Evolutionary conservation across 768 basidiomycete species (phyloP).

Genomic region (Infundibulicybe gibba): DNA sequence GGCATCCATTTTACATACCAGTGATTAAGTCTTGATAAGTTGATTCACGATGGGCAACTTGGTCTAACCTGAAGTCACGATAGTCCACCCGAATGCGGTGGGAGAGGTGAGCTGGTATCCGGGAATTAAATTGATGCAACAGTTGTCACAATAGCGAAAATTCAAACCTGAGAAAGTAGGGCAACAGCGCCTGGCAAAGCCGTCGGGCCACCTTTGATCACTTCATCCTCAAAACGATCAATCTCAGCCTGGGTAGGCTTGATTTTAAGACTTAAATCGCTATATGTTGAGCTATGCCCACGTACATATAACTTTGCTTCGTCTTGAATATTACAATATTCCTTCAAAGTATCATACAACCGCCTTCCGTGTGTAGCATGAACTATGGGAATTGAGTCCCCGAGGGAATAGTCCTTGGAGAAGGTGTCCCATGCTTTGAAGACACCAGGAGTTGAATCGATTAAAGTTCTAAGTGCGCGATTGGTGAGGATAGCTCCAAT

Average conservation of each 20-base stretch:
- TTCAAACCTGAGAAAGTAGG: conserved; percentile 52
- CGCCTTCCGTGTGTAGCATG: conserved; percentile 75
- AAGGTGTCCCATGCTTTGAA: conserved; percentile 74
- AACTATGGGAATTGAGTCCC: conserved; percentile 40
- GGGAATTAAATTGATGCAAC: too few relatives aligned
- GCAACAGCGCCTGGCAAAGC: conserved; percentile 63
- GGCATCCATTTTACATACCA: neutral
- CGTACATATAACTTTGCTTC: conserved; percentile 53
- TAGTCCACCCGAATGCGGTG: conserved; percentile 60
- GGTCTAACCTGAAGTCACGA: conserved; percentile 72
- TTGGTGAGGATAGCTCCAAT: neutral
- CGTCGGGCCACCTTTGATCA: conserved; percentile 59
- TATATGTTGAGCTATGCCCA: neutral
- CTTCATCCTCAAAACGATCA: conserved; percentile 74
- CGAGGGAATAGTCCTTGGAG: conserved; percentile 54
- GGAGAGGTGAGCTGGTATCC: conserved; percentile 21
- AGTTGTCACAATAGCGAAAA: too few relatives aligned
- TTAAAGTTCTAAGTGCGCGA: conserved; percentile 48
- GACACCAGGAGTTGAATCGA: conserved; percentile 87
- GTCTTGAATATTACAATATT: conserved; percentile 61
- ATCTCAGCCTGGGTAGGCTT: conserved; percentile 54
- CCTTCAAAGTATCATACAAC: conserved; percentile 69
- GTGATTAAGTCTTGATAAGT: conserved; percentile 1
- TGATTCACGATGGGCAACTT: neutral
- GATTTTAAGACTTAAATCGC: neutral